Evolutionary conservation across 225 moss, liverwort and hornwort genomes (phyloP).

Genomic region (Pleurozium schreberi): DNA sequence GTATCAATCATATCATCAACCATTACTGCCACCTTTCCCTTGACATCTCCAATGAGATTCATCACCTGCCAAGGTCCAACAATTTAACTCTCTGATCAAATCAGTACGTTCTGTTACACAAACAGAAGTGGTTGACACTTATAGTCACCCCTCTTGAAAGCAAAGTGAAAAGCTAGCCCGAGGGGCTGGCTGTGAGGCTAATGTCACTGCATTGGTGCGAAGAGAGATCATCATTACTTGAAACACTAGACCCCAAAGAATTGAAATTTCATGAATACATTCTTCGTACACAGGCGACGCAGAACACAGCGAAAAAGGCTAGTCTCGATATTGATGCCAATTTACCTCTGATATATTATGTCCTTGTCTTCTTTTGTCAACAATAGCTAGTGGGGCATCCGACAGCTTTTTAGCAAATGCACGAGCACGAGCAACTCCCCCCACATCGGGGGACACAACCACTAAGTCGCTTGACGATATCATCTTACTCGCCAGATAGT

Average conservation of each 20-base stretch:
- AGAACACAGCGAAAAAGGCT: neutral
- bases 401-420: slow-evolving; percentile 98
- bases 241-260: neutral
- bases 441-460: slow-evolving; percentile 96
- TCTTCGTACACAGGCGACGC: neutral
- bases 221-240: neutral
- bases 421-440: slow-evolving; percentile 92
- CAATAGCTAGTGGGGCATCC: slow-evolving; percentile 95
- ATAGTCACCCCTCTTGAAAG: neutral
- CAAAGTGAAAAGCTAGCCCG: neutral
- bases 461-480: slow-evolving; percentile 91
- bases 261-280: neutral
- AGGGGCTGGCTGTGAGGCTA: neutral
- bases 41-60: slow-evolving; percentile 96
- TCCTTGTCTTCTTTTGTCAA: slow-evolving; percentile 94
- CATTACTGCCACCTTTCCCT: slow-evolving; percentile 93
- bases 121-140: neutral
- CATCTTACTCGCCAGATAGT: slow-evolving; percentile 99
- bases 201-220: neutral
- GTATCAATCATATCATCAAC: slow-evolving; percentile 99
- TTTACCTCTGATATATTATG: slow-evolving; percentile 90
- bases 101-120: neutral
- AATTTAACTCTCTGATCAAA: neutral
- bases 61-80: slow-evolving; percentile 47
- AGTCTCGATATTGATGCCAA: neutral